These are phyloP conservation scores for Basipetospora chlamydospora DNA, from an alignment of 2,329 filamentous ascomycete genomes.

Conservation along the genomic window DNA sequence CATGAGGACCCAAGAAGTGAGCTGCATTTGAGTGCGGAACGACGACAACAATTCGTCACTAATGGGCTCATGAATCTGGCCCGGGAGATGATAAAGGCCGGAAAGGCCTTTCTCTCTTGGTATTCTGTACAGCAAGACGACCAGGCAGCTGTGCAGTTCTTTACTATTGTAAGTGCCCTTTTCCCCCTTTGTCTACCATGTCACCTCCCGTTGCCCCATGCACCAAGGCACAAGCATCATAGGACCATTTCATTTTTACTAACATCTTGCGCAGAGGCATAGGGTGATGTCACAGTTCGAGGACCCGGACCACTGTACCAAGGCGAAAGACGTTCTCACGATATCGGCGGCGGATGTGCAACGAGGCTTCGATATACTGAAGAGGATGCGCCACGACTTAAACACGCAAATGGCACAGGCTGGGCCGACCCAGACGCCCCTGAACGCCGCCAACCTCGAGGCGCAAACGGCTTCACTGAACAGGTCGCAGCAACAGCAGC, in stretches of 20 bases:
- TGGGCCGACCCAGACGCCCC: conserved; percentile 15
- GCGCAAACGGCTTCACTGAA: conserved; percentile 1
- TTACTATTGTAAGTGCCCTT: conserved; percentile 32
- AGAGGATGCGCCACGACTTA: conserved; percentile 35
- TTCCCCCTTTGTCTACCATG: not conserved
- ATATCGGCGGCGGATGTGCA: conserved; percentile 38
- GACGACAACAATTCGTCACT: conserved; percentile 26
- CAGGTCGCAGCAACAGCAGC: too few relatives aligned
- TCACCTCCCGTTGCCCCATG: too few relatives aligned
- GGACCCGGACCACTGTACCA: conserved; percentile 30
- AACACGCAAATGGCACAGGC: conserved; percentile 8
- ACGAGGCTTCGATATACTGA: conserved; percentile 29
- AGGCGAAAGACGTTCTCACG: conserved; percentile 33
- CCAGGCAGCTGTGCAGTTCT: conserved; percentile 33
- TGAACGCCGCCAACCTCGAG: conserved; percentile 6
- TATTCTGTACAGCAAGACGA: conserved; percentile 34
- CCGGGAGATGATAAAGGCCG: conserved; percentile 28
- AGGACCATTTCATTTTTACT: conserved; percentile 17
- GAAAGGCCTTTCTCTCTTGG: conserved; percentile 30
- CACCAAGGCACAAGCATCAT: too few relatives aligned
- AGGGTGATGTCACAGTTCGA: conserved; percentile 38
- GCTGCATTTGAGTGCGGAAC: conserved; percentile 30
- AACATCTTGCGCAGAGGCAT: conserved; percentile 25
- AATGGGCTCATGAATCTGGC: conserved; percentile 28
- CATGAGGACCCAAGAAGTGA: too few relatives aligned